These are phyloP conservation scores for Lactifluus piperatus DNA, from an alignment of 768 basidiomycete species.

Conservation along the genomic window DNA sequence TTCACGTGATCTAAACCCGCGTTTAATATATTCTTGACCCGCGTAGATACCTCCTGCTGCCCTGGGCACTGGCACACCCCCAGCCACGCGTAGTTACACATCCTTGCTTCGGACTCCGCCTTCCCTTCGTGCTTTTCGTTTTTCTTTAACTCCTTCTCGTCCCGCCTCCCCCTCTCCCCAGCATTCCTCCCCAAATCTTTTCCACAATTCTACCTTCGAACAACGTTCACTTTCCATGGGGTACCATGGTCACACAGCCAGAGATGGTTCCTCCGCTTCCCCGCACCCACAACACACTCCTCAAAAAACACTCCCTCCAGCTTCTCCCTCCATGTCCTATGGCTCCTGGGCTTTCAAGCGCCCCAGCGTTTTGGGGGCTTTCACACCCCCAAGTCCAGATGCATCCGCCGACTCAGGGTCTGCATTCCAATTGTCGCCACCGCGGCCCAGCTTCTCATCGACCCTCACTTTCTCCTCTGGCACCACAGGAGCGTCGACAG, in stretches of 20 bases:
- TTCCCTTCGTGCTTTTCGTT: constrained; percentile 34
- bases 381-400: constrained; percentile 35
- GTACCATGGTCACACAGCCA: constrained; percentile 34
- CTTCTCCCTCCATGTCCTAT: constrained; percentile 8
- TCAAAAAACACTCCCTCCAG: background rate
- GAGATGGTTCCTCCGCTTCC: constrained; percentile 8
- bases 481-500: constrained; percentile 17
- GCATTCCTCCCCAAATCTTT: constrained; percentile 28
- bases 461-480: constrained; percentile 20
- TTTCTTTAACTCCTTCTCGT: constrained; percentile 36
- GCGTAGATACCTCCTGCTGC: constrained; percentile 18
- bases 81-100: constrained; percentile 28
- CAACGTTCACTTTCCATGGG: constrained; percentile 2
- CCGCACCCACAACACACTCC: background rate
- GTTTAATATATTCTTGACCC: constrained; percentile 6
- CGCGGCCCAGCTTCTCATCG: constrained; percentile 22
- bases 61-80: constrained; percentile 23
- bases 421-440: constrained; percentile 26
- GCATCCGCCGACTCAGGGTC: constrained; percentile 25
- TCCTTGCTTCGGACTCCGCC: constrained; percentile 31
- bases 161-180: constrained; percentile 31
- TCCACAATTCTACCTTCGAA: constrained; percentile 21
- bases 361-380: constrained; percentile 57
- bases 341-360: constrained; percentile 27
- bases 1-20: constrained; percentile 12